A percentile compares a stretch with the other conserved stretches of the same genome.
These are phyloP conservation scores for Coemansia sp. DNA, from an alignment of 192 early-diverging fungal species.

Conservation along the genomic window DNA sequence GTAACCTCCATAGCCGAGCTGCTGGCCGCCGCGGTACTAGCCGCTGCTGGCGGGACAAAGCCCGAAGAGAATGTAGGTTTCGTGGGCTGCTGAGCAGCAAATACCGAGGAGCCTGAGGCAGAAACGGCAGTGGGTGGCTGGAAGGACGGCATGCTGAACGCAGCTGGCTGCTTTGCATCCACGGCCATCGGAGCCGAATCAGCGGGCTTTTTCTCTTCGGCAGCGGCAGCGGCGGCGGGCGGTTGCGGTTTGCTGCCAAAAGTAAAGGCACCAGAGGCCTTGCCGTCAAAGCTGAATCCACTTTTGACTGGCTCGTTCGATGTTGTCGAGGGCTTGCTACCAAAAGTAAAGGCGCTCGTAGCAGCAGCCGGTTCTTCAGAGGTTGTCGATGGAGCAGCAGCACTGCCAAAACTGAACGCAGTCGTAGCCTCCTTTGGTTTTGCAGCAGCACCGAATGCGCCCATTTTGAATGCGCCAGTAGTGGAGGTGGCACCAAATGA, in stretches of 20 bases:
- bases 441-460: background rate
- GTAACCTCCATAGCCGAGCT: background rate
- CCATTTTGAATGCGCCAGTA: constrained; percentile 3
- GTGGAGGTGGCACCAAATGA: constrained; percentile 11
- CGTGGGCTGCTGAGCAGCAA: background rate
- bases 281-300: background rate
- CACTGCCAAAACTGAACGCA: constrained; percentile 25
- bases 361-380: background rate
- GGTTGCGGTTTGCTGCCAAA: constrained; percentile 11
- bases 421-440: background rate
- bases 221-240: background rate
- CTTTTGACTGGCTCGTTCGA: background rate
- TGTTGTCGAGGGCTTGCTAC: background rate
- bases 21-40: background rate
- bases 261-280: constrained; percentile 2
- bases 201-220: constrained; percentile 8
- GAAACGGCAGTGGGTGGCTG: constrained; percentile 34
- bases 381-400: background rate
- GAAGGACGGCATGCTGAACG: constrained; percentile 38
- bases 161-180: constrained; percentile 2
- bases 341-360: background rate
- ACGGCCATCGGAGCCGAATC: background rate
- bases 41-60: constrained; percentile 22
- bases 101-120: constrained; percentile 4
- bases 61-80: constrained; percentile 24